Base-by-base conservation (phyloP, 75 land plant genomes). In the Selaginella moellendorffii region DNA sequence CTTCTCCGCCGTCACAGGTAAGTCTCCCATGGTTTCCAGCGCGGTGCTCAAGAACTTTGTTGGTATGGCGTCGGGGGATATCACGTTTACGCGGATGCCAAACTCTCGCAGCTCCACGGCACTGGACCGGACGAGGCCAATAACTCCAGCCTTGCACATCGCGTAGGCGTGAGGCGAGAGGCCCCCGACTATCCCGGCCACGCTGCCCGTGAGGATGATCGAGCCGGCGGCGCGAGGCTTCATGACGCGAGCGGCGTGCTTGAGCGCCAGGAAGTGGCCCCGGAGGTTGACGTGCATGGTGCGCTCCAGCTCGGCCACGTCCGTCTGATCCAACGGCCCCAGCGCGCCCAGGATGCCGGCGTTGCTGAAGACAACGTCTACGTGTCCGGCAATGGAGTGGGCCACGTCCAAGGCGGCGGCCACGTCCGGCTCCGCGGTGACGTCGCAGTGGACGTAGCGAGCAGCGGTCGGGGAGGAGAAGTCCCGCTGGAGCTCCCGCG, bases 291-390 rank as follows among this genome's bases (percentile, higher is more conserved):
- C 46, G 5, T 36, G 10, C 46, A 36, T 36, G 46, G 46, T 36
- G 5, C 14, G 46, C 10, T 36, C 46, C 5, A 36, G 46, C 46
- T 36, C 46, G 14, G 10, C 10, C 10, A 36, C 46, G 14, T 36
- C 46, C 46, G 46, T 36, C 46, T 36, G 46, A 5, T 36, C 46
- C 14, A 36, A 36, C 46, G 46, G 46, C 46, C 46, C 46, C 46
- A 36, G 46, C 14, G 46, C 46, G 10, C 46, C 83, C 0, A 67
- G 27, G 0, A 80, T 46, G 0, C 91, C 96, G 1, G 96, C 96
- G 25, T 86, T 89, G 76, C 76, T 86, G 72, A 67, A 75, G 31
- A 83, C 51, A 31, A 86, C 70, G 68, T 89, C 87, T 9, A 89
- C 54, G 22, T 68, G 65, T 0, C 87, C 84, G 54, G 75, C 54